Evolutionary conservation across 2,329 filamentous ascomycete genomes (phyloP).

Genomic region (Trichoderma koningii): DNA sequence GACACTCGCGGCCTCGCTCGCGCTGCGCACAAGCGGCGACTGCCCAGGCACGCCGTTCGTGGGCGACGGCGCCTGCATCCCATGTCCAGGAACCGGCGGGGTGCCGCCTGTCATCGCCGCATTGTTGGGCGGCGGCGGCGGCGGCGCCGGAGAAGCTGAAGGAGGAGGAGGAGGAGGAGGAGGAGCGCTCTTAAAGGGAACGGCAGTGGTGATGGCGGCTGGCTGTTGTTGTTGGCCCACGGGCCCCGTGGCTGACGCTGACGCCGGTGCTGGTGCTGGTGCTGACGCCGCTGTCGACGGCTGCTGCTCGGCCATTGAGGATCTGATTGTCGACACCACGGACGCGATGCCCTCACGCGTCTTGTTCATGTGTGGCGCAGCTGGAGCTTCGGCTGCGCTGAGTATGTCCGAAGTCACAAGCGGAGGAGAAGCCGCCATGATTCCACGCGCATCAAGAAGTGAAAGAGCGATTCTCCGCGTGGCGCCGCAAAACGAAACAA

Average conservation of each 20-base stretch:
- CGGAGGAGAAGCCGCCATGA: conserved; percentile 11
- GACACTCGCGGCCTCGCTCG: not conserved
- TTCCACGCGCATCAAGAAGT: not conserved
- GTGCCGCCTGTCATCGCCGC: not conserved
- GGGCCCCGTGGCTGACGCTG: not conserved
- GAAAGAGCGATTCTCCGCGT: too few species aligned
- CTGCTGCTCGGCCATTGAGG: conserved; percentile 1
- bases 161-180: too few species aligned
- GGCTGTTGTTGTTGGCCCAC: conserved; percentile 1
- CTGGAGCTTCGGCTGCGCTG: not conserved
- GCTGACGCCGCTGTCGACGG: too few species aligned
- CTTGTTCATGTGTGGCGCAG: not conserved
- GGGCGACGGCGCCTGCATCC: not conserved
- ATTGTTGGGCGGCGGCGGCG: not conserved
- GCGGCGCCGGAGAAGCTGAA: not conserved
- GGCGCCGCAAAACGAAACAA: too few species aligned
- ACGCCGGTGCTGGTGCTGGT: too few species aligned
- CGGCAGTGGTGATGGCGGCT: too few species aligned
- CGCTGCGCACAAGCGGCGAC: not conserved
- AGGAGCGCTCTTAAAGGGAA: too few species aligned
- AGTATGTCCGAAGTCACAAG: conserved; percentile 10
- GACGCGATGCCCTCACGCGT: conserved; percentile 25
- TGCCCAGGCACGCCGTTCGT: not conserved
- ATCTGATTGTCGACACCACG: not conserved
- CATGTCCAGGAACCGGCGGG: not conserved